These are phyloP conservation scores for Triangularia setosa DNA, from an alignment of 2,329 filamentous ascomycete genomes.

Conservation along the genomic window DNA sequence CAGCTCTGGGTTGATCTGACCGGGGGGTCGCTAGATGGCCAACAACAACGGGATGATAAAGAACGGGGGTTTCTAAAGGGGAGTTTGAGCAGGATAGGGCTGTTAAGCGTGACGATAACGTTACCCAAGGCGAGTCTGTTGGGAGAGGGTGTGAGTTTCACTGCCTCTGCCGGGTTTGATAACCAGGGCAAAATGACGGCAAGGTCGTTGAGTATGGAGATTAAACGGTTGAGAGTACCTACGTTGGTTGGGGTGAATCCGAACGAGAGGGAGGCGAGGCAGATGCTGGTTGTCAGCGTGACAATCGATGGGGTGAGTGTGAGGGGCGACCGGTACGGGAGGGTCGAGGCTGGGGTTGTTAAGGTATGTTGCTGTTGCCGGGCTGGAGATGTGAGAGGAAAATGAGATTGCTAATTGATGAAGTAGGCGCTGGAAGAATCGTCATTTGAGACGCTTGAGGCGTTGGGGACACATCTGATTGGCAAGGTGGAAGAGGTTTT, in stretches of 20 bases:
- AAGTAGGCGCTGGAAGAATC: conserved; percentile 52
- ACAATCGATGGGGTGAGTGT: conserved; percentile 53
- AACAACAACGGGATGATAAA: conserved; percentile 12
- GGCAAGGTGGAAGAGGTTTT: conserved; percentile 42
- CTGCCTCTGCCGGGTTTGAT: conserved; percentile 41
- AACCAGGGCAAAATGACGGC: conserved; percentile 25
- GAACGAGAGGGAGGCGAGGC: conserved; percentile 64
- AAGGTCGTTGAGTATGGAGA: conserved; percentile 38
- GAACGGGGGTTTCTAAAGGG: conserved; percentile 34
- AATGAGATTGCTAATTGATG: conserved; percentile 6
- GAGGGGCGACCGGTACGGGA: conserved; percentile 47
- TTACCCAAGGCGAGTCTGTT: conserved; percentile 67
- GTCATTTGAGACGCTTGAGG: conserved; percentile 60
- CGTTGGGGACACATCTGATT: conserved; percentile 49
- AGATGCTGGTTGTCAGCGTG: conserved; percentile 61
- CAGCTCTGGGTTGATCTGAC: conserved; percentile 37
- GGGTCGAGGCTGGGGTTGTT: conserved; percentile 57
- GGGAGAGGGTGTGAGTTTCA: conserved; percentile 56
- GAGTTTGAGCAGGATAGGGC: conserved; percentile 35
- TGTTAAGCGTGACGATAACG: conserved; percentile 49
- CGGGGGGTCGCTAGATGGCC: conserved; percentile 33
- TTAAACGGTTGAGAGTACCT: conserved; percentile 59
- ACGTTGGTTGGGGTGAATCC: conserved; percentile 68
- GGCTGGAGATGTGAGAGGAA: no score
- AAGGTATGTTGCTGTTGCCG: conserved; percentile 50